Evolutionary conservation across 2,329 filamentous ascomycete genomes (phyloP).

Genomic region (Thielaviopsis ethacetica): DNA sequence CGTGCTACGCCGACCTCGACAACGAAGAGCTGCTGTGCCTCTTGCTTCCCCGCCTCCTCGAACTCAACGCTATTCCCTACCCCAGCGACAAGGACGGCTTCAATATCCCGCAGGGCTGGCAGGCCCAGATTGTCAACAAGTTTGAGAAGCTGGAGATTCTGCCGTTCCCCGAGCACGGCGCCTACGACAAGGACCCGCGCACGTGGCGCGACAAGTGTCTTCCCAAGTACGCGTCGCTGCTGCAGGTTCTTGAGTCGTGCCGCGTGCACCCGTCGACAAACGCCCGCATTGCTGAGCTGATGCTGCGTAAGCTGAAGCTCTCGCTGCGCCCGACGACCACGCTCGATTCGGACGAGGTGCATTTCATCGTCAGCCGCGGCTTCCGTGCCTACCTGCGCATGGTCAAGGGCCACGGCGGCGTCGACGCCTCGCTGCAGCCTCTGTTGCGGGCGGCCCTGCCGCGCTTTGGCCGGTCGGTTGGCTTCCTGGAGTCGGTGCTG

Average conservation of each 20-base stretch:
- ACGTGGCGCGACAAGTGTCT: conserved; percentile 47
- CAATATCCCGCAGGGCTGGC: conserved; percentile 49
- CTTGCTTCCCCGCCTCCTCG: conserved; percentile 48
- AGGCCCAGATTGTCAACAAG: conserved; percentile 53
- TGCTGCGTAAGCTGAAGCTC: conserved; percentile 49
- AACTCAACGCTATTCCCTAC: conserved; percentile 36
- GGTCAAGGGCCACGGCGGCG: conserved; percentile 38
- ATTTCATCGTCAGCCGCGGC: conserved; percentile 59
- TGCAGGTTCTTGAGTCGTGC: conserved; percentile 45
- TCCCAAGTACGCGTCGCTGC: conserved; percentile 50
- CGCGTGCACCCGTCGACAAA: conserved; percentile 49
- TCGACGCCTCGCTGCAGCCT: conserved; percentile 46
- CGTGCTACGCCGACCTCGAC: conserved; percentile 50
- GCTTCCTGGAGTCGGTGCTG: conserved; percentile 37
- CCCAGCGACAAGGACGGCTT: conserved; percentile 36
- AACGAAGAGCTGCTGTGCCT: conserved; percentile 55
- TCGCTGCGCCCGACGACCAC: conserved; percentile 45
- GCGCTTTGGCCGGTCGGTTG: conserved; percentile 45
- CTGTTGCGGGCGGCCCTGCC: conserved; percentile 49
- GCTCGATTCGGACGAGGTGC: conserved; percentile 44
- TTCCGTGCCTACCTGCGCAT: conserved; percentile 58
- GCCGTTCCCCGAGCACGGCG: conserved; percentile 46
- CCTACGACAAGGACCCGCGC: conserved; percentile 44
- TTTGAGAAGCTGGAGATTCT: conserved; percentile 50
- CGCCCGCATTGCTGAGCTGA: conserved; percentile 46